Evolutionary conservation across 1,139 yeast genomes (phyloP).

Genomic region (Candida neerlandica): DNA sequence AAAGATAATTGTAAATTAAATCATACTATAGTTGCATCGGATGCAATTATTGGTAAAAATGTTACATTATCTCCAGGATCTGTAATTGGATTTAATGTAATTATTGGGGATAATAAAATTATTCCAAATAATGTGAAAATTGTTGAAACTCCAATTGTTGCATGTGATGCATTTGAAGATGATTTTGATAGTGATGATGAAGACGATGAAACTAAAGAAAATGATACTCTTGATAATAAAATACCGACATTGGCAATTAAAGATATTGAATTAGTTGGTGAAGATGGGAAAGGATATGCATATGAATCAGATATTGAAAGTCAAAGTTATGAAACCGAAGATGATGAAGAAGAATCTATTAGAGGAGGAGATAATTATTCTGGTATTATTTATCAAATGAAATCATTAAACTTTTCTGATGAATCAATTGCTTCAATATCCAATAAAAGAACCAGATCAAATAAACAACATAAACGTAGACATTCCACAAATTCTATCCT

Average conservation of each 20-base stretch:
- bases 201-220: constrained; percentile 19
- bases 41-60: constrained; percentile 55
- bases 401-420: constrained; percentile 72
- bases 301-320: constrained; percentile 51
- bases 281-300: constrained; percentile 59
- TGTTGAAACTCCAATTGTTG: constrained; percentile 48
- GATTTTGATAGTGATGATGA: constrained; percentile 30
- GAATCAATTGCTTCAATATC: constrained; percentile 70
- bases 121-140: constrained; percentile 56
- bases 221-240: constrained; percentile 5
- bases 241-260: constrained; percentile 15
- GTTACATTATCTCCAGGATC: constrained; percentile 63
- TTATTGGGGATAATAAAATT: constrained; percentile 53
- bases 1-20: constrained; percentile 63
- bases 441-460: constrained; percentile 38
- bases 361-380: constrained; percentile 28
- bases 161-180: constrained; percentile 26
- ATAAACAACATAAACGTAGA: constrained; percentile 30
- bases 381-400: constrained; percentile 60
- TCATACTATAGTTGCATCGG: constrained; percentile 70
- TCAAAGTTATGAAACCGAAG: constrained; percentile 46
- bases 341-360: constrained; percentile 38
- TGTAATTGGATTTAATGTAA: constrained; percentile 78
- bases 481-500: constrained; percentile 41
- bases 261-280: constrained; percentile 54